Base-by-base conservation (phyloP, 2,329 filamentous ascomycete genomes). In the Thermothelomyces thermophilus region DNA sequence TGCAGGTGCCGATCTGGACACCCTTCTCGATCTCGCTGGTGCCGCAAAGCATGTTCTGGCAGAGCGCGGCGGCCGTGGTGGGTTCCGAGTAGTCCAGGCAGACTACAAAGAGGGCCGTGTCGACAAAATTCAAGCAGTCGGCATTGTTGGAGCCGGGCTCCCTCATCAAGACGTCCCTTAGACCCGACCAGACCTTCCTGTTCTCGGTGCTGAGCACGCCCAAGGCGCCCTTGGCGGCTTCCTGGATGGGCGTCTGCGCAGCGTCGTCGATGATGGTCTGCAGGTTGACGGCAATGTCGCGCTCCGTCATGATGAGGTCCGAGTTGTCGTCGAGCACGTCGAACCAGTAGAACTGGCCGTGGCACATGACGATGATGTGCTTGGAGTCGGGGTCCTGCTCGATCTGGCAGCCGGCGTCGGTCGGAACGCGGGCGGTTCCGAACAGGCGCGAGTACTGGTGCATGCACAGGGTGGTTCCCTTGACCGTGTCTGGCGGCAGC, bases 311-410 rank as follows among this genome's bases (percentile, higher is more conserved):
- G 68, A 98, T 95, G 49, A 95, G 73, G 66, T 98, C 93, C 6
- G 87, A 87, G 67, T 95, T 95, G 58, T 91, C 85, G 60, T 98
- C 93, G 16, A 98, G 74, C 2, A 96, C 90, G 66, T 98, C 93
- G 61, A 98, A 98, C 91, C 91, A 97, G 69, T 98, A 98, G 63
- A 97, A 90, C 59, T 98, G 93, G 1, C 93, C 93, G 57, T 91
- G 87, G 64, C 89, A 95, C 69, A 97, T 77, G 37, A 97, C 89
- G 9, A 96, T 86, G 33, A 98, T 75, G 66, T 98, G 93, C 70
- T 90, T 95, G 3, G 91, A 88, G n/a, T 84, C 80, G 0, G 90
- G 87, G 62, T 97, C 90, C 65, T 97, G 90, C 56, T 90, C 90
- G 62, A 98, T 97, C 60, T 95, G 86, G 65, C 93, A 98, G 5